phyloP scores from a whole-genome alignment of 2,329 filamentous ascomycete species.

The Epichloe baconii region DNA sequence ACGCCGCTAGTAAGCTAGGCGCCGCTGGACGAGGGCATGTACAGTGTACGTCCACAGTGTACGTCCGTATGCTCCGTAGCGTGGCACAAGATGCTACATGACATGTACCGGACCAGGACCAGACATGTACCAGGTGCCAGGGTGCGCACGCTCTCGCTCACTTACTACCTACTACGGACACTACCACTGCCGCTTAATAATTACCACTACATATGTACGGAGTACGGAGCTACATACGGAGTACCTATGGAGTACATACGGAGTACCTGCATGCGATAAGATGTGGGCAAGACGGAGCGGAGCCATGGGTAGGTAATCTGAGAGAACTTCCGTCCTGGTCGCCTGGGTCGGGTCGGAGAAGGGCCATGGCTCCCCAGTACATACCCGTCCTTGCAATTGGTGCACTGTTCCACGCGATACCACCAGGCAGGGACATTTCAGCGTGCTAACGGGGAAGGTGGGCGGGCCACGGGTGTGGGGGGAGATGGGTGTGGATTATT shows the following conservation, averaged over 20 bases:
- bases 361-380: not conserved
- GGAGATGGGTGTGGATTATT: not conserved
- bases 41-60: too few species aligned
- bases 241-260: too few species aligned
- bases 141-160: not conserved
- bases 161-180: too few species aligned
- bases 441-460: not conserved
- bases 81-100: constrained; percentile 5
- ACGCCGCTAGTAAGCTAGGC: not conserved
- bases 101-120: not conserved
- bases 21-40: constrained; percentile 4
- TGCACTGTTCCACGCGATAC: not conserved
- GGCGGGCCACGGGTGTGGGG: not conserved
- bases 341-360: not conserved
- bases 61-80: not conserved
- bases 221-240: too few species aligned
- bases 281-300: not conserved
- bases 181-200: too few species aligned
- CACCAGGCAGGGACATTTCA: not conserved
- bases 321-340: not conserved
- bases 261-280: not conserved
- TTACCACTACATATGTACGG: too few species aligned
- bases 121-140: not conserved
- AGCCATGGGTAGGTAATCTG: not conserved
- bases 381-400: too few species aligned